Percentiles rank a stretch among this genome's conserved stretches.
These are phyloP conservation scores for Avena eriantha DNA, from an alignment of 176 grass and related monocot species.

Conservation along the genomic window DNA sequence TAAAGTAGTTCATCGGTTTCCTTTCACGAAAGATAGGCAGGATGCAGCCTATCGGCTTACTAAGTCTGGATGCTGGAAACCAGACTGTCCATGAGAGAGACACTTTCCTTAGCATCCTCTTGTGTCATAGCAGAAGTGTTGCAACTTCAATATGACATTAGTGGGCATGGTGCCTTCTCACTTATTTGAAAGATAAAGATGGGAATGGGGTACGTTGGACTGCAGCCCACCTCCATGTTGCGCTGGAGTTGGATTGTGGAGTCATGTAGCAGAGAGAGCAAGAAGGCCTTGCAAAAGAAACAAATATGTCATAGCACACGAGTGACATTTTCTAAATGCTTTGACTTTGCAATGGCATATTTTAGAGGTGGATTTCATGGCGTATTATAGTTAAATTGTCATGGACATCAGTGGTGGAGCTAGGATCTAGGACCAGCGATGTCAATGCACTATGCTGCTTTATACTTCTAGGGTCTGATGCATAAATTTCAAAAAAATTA, in stretches of 20 bases:
- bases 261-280: not conserved
- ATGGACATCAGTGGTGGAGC: not conserved
- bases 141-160: slow-evolving; percentile 17
- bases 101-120: not conserved
- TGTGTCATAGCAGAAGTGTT: slow-evolving; percentile 1
- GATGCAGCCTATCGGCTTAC: not conserved
- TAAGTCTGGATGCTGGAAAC: slow-evolving; percentile 28
- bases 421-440: too few relatives aligned
- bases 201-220: not conserved
- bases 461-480: too few relatives aligned
- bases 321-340: not conserved
- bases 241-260: not conserved
- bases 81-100: slow-evolving; percentile 2
- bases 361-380: not conserved
- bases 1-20: not conserved
- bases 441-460: too few relatives aligned
- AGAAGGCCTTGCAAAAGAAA: too few relatives aligned
- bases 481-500: too few relatives aligned
- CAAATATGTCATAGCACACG: not conserved
- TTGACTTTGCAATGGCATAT: not conserved
- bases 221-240: not conserved
- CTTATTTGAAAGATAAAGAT: not conserved
- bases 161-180: slow-evolving; percentile 10
- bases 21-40: not conserved
- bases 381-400: not conserved